Evolutionary conservation across 1,139 yeast genomes (phyloP).

Genomic region (Blastobotrys elegans): DNA sequence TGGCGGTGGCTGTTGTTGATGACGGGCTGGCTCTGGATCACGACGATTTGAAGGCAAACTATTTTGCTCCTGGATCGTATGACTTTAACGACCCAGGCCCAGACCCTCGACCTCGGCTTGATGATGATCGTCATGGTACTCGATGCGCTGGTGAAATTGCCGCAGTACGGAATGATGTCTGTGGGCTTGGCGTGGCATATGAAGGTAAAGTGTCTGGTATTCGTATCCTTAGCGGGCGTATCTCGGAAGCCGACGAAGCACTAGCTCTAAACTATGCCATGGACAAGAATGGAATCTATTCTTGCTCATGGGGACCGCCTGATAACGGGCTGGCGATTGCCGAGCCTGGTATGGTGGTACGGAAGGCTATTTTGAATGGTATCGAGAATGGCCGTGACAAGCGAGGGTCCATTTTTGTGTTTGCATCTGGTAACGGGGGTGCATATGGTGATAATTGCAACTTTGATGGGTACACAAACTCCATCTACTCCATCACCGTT

Average conservation of each 20-base stretch:
- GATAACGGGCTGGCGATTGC: conserved; percentile 88
- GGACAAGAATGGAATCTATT: conserved; percentile 80
- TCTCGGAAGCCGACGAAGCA: conserved; percentile 88
- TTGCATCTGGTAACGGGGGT: conserved; percentile 97
- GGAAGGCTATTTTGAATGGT: conserved; percentile 78
- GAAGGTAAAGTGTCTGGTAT: conserved; percentile 84
- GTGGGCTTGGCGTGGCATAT: conserved; percentile 95
- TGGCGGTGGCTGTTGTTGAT: conserved; percentile 65
- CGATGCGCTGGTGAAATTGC: conserved; percentile 99
- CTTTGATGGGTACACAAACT: conserved; percentile 95
- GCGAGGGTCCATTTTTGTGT: conserved; percentile 86
- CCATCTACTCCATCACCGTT: conserved; percentile 90
- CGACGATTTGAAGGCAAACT: conserved; percentile 66
- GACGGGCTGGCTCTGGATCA: conserved; percentile 88
- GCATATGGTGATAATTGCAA: conserved; percentile 81
- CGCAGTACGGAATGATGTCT: conserved; percentile 69
- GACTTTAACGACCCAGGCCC: conserved; percentile 78
- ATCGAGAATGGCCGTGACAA: conserved; percentile 76
- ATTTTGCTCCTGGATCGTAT: conserved; percentile 73
- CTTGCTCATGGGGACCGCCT: conserved; percentile 99
- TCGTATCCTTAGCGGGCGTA: conserved; percentile 74
- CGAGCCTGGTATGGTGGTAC: conserved; percentile 74
- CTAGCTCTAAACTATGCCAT: conserved; percentile 75
- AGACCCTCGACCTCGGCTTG: conserved; percentile 72
- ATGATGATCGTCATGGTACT: conserved; percentile 94